These are phyloP conservation scores for Suillus occidentalis DNA, from an alignment of 768 basidiomycete genomes.

Conservation along the genomic window DNA sequence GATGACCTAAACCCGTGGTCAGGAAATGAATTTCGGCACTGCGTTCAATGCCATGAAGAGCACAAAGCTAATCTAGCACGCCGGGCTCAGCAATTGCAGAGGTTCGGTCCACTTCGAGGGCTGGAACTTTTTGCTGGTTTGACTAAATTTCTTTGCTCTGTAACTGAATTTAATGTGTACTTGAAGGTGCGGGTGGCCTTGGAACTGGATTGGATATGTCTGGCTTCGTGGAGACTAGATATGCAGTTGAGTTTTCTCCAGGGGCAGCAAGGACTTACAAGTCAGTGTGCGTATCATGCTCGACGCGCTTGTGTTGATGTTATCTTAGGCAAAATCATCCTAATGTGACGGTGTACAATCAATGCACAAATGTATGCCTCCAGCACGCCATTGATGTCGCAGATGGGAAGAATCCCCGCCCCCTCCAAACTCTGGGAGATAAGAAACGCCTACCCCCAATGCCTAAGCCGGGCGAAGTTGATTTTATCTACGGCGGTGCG, in stretches of 20 bases:
- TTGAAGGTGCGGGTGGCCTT: conserved; percentile 70
- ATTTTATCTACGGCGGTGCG: conserved; percentile 75
- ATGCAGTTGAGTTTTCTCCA: conserved; percentile 67
- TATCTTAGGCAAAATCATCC: conserved; percentile 60
- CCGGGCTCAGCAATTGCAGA: conserved; percentile 30
- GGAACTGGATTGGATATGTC: conserved; percentile 66
- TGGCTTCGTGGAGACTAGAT: conserved; percentile 60
- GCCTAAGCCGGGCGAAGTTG: conserved; percentile 60
- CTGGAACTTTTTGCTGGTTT: conserved; percentile 72
- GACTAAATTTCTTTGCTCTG: conserved; percentile 11
- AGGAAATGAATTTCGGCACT: conserved; percentile 33
- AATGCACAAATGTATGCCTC: conserved; percentile 60
- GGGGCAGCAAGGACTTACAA: conserved; percentile 64
- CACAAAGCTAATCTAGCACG: conserved; percentile 32
- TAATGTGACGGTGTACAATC: conserved; percentile 57
- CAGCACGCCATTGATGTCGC: conserved; percentile 53
- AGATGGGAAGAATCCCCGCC: conserved; percentile 40
- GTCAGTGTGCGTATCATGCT: conserved; percentile 36
- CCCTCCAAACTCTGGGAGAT: conserved; percentile 44
- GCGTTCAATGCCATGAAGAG: conserved; percentile 39
- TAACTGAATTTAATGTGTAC: background rate
- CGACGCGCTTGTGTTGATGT: conserved; percentile 1
- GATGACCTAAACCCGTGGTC: conserved; percentile 27
- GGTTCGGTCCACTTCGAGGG: conserved; percentile 49
- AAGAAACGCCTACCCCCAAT: conserved; percentile 41